phyloP scores from a whole-genome alignment of 73 alveolate genomes.

The Symbiodinium natans region DNA sequence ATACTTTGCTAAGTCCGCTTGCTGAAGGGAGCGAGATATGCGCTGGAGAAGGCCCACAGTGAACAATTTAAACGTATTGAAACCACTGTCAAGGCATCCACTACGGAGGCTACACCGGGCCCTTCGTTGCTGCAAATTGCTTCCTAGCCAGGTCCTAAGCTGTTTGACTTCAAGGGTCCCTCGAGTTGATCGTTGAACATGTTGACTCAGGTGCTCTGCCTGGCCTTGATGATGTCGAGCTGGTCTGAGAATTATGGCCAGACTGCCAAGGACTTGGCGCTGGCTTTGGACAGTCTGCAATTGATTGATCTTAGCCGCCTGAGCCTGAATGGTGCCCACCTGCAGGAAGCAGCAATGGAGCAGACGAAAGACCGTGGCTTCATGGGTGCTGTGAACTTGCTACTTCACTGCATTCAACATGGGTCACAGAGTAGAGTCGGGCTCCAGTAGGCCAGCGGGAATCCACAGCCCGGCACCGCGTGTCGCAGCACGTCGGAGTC shows the following conservation, averaged over 20 bases:
- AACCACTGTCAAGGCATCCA: slow-evolving; percentile 34
- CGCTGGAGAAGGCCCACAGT: no score
- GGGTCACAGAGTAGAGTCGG: no score
- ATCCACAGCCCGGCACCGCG: no score
- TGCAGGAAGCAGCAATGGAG: slow-evolving; percentile 6
- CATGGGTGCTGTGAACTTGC: slow-evolving; percentile 50
- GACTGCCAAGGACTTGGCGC: slow-evolving; percentile 34
- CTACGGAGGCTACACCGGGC: slow-evolving; percentile 84
- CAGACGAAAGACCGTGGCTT: slow-evolving; percentile 24
- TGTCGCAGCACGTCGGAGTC: no score
- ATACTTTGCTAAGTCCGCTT: no score
- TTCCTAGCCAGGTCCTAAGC: slow-evolving; percentile 17
- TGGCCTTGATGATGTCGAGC: neutral
- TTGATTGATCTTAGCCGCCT: no score
- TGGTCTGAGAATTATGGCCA: slow-evolving; percentile 83
- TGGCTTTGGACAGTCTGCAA: no score
- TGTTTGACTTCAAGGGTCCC: no score
- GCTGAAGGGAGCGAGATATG: no score
- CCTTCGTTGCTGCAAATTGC: slow-evolving; percentile 44
- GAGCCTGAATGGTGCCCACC: no score
- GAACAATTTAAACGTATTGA: neutral
- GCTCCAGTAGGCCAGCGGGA: no score
- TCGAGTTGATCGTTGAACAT: neutral
- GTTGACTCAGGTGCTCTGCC: slow-evolving; percentile 22
- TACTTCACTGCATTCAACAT: neutral